Conservation (phyloP, 2,329 filamentous ascomycete species). For the Diaporthe caulivora region DNA sequence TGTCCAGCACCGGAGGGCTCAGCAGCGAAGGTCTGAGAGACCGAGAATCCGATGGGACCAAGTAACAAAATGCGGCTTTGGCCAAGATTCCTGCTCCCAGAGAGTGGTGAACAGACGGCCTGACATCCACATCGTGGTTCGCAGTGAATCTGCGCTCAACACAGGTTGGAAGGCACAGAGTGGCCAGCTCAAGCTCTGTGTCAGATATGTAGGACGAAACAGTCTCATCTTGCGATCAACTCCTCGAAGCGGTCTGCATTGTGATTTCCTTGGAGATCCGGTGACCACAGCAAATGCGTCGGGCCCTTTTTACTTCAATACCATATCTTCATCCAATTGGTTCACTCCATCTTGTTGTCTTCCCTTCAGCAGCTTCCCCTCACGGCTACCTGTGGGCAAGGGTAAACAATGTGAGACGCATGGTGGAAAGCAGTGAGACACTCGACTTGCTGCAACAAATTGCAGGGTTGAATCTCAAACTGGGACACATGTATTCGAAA, state of each 20-base stretch:
- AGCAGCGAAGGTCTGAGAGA: neutral
- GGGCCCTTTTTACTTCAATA: neutral
- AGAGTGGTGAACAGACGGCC: neutral
- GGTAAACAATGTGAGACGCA: constrained; percentile 1
- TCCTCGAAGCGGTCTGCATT: neutral
- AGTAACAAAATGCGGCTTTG: neutral
- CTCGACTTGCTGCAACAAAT: neutral
- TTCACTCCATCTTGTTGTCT: neutral
- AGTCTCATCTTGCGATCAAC: constrained; percentile 2
- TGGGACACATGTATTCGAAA: neutral
- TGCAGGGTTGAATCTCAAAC: neutral
- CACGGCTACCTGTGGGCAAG: neutral
- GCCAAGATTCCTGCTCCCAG: no score
- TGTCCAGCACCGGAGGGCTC: no score
- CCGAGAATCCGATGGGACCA: neutral
- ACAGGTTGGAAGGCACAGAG: neutral
- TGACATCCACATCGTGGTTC: neutral
- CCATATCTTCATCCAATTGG: neutral
- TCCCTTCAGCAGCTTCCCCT: neutral
- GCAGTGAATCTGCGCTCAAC: no score
- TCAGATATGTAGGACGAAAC: neutral
- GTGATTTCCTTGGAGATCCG: neutral
- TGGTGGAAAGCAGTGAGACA: neutral
- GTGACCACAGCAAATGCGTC: neutral
- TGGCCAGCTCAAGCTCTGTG: neutral